Evolutionary conservation across 768 basidiomycete genomes (phyloP), one percentile per base, ranked within the genome.

Genomic region (Strobilomyces echinocephalus): DNA sequence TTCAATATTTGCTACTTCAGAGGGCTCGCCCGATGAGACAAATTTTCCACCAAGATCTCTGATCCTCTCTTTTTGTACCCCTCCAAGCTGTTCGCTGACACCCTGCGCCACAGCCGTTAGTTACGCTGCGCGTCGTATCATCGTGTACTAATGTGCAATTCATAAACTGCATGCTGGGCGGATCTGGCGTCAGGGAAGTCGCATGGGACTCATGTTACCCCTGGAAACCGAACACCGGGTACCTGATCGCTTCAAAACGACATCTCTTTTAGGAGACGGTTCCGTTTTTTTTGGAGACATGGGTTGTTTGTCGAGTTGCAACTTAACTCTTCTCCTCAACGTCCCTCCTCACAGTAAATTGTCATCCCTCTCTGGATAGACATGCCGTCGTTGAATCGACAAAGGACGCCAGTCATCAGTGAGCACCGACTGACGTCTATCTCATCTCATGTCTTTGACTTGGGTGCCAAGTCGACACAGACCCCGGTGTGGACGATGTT

Each of bases 401-500:
- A 50, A 45, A 75, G 54, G 60, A 80, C 73, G 4, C 82, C 84
- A 9, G 83, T 87, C 41, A 88, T 90, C 59, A 88, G 87, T 88
- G 60, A 71, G 83, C 63, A 35, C 15, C 7, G 30, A 36, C 12
- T 24, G 30, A 33, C 18, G n/a, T 18, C 10, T 26, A 8, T 45
- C 10, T 11, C 35, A 42, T 9, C 6, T 28, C 34, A 34, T 18
- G 12, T 5, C 33, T 38, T 33, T 60, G 50, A 68, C 31, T 21
- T 18, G n/a, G 34, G 20, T 43, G 39, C 38, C 18, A 30, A 91
- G 88, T 91, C 62, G 90, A 91, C 60, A 88, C 88, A 26, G 91
- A 94, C 64, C 88, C 91, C 8, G 91, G 91, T 33, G 85, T 91
- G 4, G 91, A 94, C 63, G 91, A 94, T 66, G 74, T 78, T 24